Conservation (phyloP, 768 basidiomycete genomes). For the Rhodosporidiobolus odoratus region DNA sequence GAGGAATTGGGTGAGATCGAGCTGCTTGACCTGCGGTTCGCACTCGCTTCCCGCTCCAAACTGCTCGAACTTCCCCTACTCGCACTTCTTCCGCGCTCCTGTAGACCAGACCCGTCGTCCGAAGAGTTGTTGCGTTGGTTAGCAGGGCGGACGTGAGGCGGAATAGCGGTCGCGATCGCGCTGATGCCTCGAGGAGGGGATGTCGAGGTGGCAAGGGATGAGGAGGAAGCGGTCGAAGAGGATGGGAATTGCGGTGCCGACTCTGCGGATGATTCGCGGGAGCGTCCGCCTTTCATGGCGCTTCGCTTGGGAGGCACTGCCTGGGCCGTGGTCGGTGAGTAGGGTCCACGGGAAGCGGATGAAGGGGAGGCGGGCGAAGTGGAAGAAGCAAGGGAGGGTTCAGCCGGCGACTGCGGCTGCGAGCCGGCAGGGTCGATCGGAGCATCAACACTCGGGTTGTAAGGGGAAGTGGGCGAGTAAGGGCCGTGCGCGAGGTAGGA, state of each 20-base stretch:
- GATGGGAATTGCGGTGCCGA: not conserved
- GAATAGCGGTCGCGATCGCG: conserved; percentile 31
- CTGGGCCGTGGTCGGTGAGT: conserved; percentile 12
- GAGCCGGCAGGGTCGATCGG: conserved; percentile 10
- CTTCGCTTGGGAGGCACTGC: conserved; percentile 12
- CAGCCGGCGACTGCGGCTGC: too few relatives aligned
- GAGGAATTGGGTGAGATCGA: conserved; percentile 29
- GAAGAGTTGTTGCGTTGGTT: conserved; percentile 5
- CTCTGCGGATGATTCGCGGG: conserved; percentile 27
- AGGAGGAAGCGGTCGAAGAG: not conserved
- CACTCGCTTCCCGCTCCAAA: conserved; percentile 29
- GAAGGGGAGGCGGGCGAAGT: not conserved
- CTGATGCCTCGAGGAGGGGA: conserved; percentile 8
- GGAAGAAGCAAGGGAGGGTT: too few relatives aligned
- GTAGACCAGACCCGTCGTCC: not conserved
- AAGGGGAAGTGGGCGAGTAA: conserved; percentile 21
- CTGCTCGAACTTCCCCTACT: conserved; percentile 26
- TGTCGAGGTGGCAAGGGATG: conserved; percentile 9
- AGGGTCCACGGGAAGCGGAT: conserved; percentile 18
- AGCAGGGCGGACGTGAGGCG: conserved; percentile 23
- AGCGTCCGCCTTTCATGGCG: conserved; percentile 27
- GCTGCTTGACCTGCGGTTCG: conserved; percentile 20
- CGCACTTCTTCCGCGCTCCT: conserved; percentile 27
- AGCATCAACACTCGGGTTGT: conserved; percentile 1
- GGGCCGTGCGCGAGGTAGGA: conserved; percentile 24